A percentile compares a stretch with the other conserved stretches of the same genome.
Conservation (phyloP, 306 rosid species). For the Hippophae rhamnoides region DNA sequence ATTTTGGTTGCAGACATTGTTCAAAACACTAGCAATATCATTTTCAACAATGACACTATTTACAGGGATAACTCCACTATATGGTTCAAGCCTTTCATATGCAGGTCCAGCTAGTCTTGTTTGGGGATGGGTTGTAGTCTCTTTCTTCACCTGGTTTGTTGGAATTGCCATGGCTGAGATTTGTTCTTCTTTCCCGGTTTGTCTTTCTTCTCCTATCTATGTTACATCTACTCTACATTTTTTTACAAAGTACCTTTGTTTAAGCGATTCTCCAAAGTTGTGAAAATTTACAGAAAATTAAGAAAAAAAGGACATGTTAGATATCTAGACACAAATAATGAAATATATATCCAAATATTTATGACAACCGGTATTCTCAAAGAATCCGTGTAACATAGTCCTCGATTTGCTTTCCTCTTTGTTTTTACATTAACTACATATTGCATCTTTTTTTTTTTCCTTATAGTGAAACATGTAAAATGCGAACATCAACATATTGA, state of each 20-base stretch:
- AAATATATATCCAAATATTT: too few species aligned
- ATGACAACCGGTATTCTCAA: too few species aligned
- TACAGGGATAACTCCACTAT: constrained; percentile 92
- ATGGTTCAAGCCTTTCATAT: constrained; percentile 70
- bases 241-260: background rate
- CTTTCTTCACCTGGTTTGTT: constrained; percentile 83
- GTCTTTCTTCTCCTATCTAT: constrained; percentile 14
- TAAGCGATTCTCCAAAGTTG: too few species aligned
- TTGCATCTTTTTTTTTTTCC: background rate
- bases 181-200: constrained; percentile 84
- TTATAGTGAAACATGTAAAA: background rate
- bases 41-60: constrained; percentile 83
- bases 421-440: too few species aligned
- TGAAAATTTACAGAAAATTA: too few species aligned
- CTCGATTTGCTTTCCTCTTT: too few species aligned
- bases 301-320: too few species aligned
- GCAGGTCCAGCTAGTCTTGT: constrained; percentile 85
- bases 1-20: constrained; percentile 54
- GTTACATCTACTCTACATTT: background rate
- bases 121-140: constrained; percentile 83
- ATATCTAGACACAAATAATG: too few species aligned
- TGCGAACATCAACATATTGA: background rate
- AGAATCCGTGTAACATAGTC: too few species aligned
- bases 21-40: constrained; percentile 83
- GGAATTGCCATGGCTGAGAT: constrained; percentile 91